A percentile compares a stretch with the other conserved stretches of the same genome.
Evolutionary conservation across 2,329 filamentous ascomycete genomes (phyloP).

Genomic region (Monilinia vaccinii-corymbosi): DNA sequence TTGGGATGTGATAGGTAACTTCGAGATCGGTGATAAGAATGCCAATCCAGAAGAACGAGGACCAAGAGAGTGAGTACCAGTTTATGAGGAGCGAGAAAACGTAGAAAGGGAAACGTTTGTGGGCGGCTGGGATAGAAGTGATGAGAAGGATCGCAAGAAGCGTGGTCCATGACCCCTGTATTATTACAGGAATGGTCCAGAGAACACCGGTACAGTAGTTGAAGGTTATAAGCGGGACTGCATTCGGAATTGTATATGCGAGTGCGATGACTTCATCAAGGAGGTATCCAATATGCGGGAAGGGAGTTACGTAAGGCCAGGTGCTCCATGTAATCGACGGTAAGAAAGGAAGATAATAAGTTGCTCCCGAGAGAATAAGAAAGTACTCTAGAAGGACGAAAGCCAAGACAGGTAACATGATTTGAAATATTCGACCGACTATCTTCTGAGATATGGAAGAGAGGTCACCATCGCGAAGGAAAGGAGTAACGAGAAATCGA

Average conservation of each 20-base stretch:
- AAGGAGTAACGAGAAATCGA: conserved; percentile 36
- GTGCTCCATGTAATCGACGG: conserved; percentile 39
- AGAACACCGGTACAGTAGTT: conserved; percentile 41
- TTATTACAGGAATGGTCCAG: conserved; percentile 41
- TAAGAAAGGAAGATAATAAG: conserved; percentile 35
- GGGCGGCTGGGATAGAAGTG: conserved; percentile 36
- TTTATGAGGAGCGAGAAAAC: conserved; percentile 34
- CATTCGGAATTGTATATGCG: conserved; percentile 39
- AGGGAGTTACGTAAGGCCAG: conserved; percentile 37
- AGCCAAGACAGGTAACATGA: conserved; percentile 37
- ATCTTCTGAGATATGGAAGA: conserved; percentile 36
- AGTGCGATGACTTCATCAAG: conserved; percentile 37
- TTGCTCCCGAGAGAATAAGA: conserved; percentile 36
- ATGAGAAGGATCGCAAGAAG: conserved; percentile 36
- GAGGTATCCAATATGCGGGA: conserved; percentile 35
- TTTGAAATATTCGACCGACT: conserved; percentile 35
- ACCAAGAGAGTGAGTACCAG: conserved; percentile 40
- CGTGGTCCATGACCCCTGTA: conserved; percentile 38
- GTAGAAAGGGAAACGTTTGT: conserved; percentile 39
- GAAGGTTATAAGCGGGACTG: conserved; percentile 37
- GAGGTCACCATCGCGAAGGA: conserved; percentile 35
- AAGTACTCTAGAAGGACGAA: conserved; percentile 39
- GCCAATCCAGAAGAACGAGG: conserved; percentile 37
- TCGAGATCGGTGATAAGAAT: conserved; percentile 38
- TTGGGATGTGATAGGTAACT: conserved; percentile 36